Base-by-base conservation (phyloP, 805 yeast species). In the Grigorovia humatica region DNA sequence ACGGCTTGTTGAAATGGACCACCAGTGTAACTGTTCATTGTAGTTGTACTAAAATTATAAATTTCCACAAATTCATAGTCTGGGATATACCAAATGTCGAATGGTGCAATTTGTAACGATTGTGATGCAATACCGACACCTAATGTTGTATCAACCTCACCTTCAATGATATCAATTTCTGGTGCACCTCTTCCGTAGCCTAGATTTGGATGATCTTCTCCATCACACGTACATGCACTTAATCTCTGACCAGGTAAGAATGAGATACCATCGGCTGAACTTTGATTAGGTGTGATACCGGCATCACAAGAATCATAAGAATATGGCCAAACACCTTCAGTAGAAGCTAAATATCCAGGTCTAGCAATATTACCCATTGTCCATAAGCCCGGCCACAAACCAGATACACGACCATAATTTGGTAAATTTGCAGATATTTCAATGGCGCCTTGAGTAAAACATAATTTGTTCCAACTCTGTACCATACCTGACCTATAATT, bases 381-480 rank as follows among this genome's bases (percentile, higher is more conserved):
- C 97, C 97, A 90, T 53, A 88, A 59, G 74, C 96, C 98, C 0
- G 98, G 97, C 98, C 98, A 90, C 56, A 90, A 72, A 19, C 98
- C 98, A 4, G 84, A 74, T 29, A 83, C 75, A 52, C 79, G 72
- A 60, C 95, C 96, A 59, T 77, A 78, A 56, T 88, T 87, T 35
- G 97, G 96, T 55, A 90, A 70, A 53, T 77, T 76, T 0, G 86
- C 91, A 9, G 88, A 81, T 4, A 85, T 78, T 64, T 87, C 96
- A 57, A 89, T 59, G 43, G 72, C 64, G 48, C 97, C 97, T 64
- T 88, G 89, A 3, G 95, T 83, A 66, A 85, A 88, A 65, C 98
- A 90, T 65, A 90, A 61, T 69, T 83, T 82, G 69, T 90, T 90
- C 98, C 98, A 90, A 32, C 86, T 76, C 69, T 89, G 96, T 15